Evolutionary conservation across 148 eudicot genomes (phyloP).

Genomic region (Polygonum maritimum): DNA sequence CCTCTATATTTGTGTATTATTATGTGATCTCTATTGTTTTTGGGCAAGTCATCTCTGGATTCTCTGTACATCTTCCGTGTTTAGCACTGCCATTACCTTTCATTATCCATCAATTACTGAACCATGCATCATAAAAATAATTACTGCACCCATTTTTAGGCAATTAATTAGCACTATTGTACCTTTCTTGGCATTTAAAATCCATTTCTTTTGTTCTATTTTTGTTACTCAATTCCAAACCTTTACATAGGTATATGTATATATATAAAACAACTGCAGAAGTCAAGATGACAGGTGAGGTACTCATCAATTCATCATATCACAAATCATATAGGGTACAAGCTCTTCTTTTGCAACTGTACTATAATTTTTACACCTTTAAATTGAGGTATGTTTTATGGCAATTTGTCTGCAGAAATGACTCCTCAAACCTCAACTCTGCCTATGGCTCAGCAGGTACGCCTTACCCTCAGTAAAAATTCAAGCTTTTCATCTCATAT

Average conservation of each 20-base stretch:
- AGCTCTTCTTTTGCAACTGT: neutral
- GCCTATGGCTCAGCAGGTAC: neutral
- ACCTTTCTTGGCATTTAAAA: neutral
- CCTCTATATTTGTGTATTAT: neutral
- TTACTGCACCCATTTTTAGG: conserved; percentile 1
- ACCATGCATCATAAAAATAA: neutral
- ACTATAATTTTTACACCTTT: neutral
- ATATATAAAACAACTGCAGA: neutral
- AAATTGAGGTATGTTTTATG: neutral
- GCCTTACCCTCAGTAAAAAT: neutral
- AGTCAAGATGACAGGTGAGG: neutral
- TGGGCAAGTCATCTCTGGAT: neutral
- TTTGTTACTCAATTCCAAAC: neutral
- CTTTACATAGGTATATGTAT: neutral
- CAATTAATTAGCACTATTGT: neutral
- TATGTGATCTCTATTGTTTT: neutral
- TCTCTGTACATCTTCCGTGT: conserved; percentile 5
- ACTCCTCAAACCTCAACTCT: neutral
- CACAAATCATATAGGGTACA: neutral
- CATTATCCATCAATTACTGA: conserved; percentile 5
- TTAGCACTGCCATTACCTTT: conserved; percentile 5
- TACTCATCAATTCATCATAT: neutral
- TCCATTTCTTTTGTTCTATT: neutral
- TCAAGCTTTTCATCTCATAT: neutral
- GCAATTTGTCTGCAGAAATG: neutral